These are phyloP conservation scores for Nothophoma quercina DNA, from an alignment of 2,329 filamentous ascomycete species.

Conservation along the genomic window DNA sequence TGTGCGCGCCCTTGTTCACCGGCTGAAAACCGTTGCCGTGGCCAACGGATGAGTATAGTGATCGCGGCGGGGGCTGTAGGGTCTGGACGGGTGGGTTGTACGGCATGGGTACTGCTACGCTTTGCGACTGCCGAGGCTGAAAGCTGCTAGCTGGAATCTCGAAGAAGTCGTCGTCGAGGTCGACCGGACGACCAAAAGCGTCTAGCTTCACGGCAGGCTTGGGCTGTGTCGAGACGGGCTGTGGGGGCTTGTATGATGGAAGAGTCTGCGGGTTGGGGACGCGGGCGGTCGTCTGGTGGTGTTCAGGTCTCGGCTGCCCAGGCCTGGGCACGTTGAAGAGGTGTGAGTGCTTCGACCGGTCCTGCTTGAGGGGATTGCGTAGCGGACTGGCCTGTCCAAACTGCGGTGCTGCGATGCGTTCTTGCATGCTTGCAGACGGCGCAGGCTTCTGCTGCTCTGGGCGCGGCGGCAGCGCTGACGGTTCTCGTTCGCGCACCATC, in stretches of 20 bases:
- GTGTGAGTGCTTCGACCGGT: conserved; percentile 41
- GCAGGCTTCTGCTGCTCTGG: conserved; percentile 27
- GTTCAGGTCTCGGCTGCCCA: conserved; percentile 59
- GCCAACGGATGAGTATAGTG: conserved; percentile 62
- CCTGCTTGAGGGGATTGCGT: conserved; percentile 56
- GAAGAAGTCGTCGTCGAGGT: conserved; percentile 41
- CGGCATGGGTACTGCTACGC: conserved; percentile 58
- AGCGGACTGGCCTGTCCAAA: conserved; percentile 68
- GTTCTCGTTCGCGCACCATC: conserved; percentile 63
- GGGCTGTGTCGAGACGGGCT: neutral
- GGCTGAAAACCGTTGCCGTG: conserved; percentile 52
- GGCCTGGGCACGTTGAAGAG: conserved; percentile 62
- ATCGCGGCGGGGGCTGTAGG: conserved; percentile 60
- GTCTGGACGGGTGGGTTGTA: conserved; percentile 53
- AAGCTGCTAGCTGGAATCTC: conserved; percentile 48
- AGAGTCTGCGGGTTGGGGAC: conserved; percentile 31
- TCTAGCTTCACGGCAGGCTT: conserved; percentile 18
- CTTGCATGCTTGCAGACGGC: conserved; percentile 43
- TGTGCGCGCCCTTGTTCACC: conserved; percentile 39
- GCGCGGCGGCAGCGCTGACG: conserved; percentile 47
- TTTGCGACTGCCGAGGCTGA: conserved; percentile 36
- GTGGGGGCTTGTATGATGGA: conserved; percentile 12
- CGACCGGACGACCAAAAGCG: conserved; percentile 31
- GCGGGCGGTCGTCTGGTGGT: conserved; percentile 51
- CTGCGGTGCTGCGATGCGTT: conserved; percentile 47